These are phyloP conservation scores for Candida frijolesensis DNA, from an alignment of 1,139 yeast species.

Conservation along the genomic window DNA sequence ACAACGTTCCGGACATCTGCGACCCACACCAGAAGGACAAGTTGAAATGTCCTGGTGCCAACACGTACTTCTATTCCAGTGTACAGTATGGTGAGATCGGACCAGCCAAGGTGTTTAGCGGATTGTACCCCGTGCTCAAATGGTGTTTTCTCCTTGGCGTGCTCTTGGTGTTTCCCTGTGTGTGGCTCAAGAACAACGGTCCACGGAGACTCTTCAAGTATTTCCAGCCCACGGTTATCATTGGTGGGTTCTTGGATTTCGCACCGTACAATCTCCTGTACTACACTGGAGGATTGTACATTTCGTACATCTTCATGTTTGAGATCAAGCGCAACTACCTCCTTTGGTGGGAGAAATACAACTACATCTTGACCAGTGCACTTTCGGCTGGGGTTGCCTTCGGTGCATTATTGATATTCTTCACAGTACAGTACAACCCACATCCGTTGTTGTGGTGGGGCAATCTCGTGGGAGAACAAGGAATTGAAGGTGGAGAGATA, in stretches of 20 bases:
- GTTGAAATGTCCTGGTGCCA: slow-evolving; percentile 36
- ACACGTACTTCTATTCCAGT: slow-evolving; percentile 34
- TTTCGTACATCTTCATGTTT: slow-evolving; percentile 55
- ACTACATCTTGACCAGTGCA: slow-evolving; percentile 60
- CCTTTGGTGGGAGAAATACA: slow-evolving; percentile 67
- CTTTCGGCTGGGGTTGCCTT: slow-evolving; percentile 63
- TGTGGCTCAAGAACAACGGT: slow-evolving; percentile 27
- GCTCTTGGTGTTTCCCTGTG: slow-evolving; percentile 29
- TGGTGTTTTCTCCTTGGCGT: slow-evolving; percentile 38
- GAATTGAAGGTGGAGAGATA: slow-evolving; percentile 38
- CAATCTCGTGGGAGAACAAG: slow-evolving; percentile 44
- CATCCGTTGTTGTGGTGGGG: slow-evolving; percentile 63
- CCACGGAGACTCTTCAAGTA: slow-evolving; percentile 31
- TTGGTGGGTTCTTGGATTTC: slow-evolving; percentile 48
- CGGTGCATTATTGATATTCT: slow-evolving; percentile 56
- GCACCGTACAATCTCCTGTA: slow-evolving; percentile 62
- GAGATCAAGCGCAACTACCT: slow-evolving; percentile 49
- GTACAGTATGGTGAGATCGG: slow-evolving; percentile 42
- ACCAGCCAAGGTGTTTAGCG: slow-evolving; percentile 34
- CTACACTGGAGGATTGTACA: slow-evolving; percentile 51
- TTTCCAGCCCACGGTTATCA: slow-evolving; percentile 51
- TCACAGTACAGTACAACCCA: slow-evolving; percentile 52
- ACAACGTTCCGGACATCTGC: slow-evolving; percentile 29
- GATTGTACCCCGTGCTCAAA: slow-evolving; percentile 34
- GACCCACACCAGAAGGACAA: slow-evolving; percentile 28